Conservation (phyloP, 2,329 filamentous ascomycete genomes). For the Pestalotiopsis sp. region DNA sequence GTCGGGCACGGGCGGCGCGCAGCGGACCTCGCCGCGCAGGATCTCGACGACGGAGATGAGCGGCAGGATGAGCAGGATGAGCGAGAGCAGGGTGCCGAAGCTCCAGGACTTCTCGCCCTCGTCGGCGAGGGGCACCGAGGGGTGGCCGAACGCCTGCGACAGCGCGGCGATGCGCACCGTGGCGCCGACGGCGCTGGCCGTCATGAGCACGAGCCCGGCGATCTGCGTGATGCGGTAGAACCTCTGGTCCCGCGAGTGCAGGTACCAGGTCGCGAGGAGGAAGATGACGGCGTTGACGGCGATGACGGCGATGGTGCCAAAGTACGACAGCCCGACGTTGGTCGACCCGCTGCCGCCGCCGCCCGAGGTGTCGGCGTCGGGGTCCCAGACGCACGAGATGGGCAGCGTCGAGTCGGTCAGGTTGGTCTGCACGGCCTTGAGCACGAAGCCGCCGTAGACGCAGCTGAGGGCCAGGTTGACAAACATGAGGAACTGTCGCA, state of each 20-base stretch:
- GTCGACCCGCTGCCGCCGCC: conserved; percentile 26
- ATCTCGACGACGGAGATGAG: conserved; percentile 64
- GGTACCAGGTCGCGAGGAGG: conserved; percentile 62
- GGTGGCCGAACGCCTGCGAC: conserved; percentile 62
- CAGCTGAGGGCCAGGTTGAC: conserved; percentile 63
- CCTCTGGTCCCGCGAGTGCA: conserved; percentile 56
- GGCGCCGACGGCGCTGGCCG: conserved; percentile 60
- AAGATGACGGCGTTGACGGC: conserved; percentile 62
- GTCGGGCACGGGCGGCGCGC: conserved; percentile 27
- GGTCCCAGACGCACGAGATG: conserved; percentile 62
- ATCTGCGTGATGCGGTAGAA: conserved; percentile 59
- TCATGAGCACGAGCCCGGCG: conserved; percentile 56
- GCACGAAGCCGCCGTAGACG: conserved; percentile 57
- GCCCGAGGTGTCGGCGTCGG: conserved; percentile 31
- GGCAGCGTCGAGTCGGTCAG: conserved; percentile 56
- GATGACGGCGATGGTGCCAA: conserved; percentile 65
- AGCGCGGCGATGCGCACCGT: conserved; percentile 58
- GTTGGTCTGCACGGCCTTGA: conserved; percentile 55
- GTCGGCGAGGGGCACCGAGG: conserved; percentile 53
- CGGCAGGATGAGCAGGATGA: conserved; percentile 62
- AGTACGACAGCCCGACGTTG: conserved; percentile 51
- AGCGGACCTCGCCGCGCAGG: conserved; percentile 45
- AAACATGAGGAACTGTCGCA: conserved; percentile 68
- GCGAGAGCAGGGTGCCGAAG: conserved; percentile 64
- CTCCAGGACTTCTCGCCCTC: conserved; percentile 60